phyloP scores from a whole-genome alignment of 306 rosid species.

The Vicia sativa region DNA sequence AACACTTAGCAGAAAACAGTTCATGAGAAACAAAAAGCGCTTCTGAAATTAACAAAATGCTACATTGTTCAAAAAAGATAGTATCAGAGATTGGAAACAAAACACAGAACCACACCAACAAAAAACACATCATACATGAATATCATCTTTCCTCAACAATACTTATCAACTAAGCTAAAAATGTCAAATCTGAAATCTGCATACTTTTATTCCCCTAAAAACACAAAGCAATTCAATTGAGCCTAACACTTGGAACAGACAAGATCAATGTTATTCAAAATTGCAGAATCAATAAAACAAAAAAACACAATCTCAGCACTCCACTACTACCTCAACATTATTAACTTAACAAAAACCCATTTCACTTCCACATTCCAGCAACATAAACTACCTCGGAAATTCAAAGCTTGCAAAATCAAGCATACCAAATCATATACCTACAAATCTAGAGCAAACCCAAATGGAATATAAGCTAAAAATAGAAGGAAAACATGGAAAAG shows the following conservation, averaged over 20 bases:
- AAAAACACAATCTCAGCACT: constrained; percentile 20
- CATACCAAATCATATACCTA: constrained; percentile 41
- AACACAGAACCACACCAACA: neutral
- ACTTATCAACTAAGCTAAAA: no score
- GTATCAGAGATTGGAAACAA: constrained; percentile 11
- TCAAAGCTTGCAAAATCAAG: constrained; percentile 9
- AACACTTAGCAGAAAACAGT: constrained; percentile 6
- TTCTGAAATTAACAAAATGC: constrained; percentile 30
- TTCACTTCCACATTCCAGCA: constrained; percentile 30
- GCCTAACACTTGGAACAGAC: no score
- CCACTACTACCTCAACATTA: constrained; percentile 18
- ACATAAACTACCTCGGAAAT: constrained; percentile 25
- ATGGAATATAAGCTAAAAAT: constrained; percentile 26
- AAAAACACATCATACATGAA: neutral
- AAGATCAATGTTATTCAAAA: constrained; percentile 4
- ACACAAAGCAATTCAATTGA: no score
- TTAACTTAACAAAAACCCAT: neutral
- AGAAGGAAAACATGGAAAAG: constrained; percentile 21
- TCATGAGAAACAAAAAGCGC: constrained; percentile 4
- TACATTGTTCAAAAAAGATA: constrained; percentile 1
- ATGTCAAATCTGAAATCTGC: no score
- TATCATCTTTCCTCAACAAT: constrained; percentile 20
- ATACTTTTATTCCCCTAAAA: no score
- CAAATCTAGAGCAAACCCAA: constrained; percentile 38
- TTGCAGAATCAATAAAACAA: neutral